phyloP scores from a whole-genome alignment of 169 alveolate species.

The Cryptosporidium baileyi region DNA sequence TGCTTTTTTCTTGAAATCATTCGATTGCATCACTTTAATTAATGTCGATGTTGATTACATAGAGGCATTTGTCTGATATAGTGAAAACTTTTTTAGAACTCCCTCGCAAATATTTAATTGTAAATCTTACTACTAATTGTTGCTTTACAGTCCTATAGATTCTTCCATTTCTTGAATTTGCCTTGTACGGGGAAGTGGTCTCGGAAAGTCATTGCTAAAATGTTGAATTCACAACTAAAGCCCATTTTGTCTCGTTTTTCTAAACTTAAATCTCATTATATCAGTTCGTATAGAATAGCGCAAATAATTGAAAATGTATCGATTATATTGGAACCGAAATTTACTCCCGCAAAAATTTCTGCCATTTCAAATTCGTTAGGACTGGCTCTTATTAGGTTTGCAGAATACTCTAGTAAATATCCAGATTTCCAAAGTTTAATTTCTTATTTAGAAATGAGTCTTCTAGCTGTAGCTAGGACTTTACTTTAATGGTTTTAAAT shows the following conservation, averaged over 20 bases:
- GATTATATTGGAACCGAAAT: neutral
- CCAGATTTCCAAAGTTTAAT: too few relatives aligned
- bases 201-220: neutral
- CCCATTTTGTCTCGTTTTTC: neutral
- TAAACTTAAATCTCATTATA: neutral
- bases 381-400: neutral
- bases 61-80: slow-evolving; percentile 70
- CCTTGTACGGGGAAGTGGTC: slow-evolving; percentile 28
- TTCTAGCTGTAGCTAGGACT: too few relatives aligned
- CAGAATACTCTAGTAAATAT: too few relatives aligned
- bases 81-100: neutral
- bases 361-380: slow-evolving; percentile 3
- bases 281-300: neutral
- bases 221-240: neutral
- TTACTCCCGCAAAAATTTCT: slow-evolving; percentile 10
- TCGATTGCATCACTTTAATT: neutral
- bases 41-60: slow-evolving; percentile 40
- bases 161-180: neutral
- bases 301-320: neutral
- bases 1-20: neutral
- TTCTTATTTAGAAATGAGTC: too few relatives aligned
- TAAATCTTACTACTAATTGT: too few relatives aligned
- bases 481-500: too few relatives aligned
- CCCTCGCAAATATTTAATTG: neutral
- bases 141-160: slow-evolving; percentile 56